Conservation (phyloP, 352 stramenopile species). For the Pilasporangium apinafurcum region DNA sequence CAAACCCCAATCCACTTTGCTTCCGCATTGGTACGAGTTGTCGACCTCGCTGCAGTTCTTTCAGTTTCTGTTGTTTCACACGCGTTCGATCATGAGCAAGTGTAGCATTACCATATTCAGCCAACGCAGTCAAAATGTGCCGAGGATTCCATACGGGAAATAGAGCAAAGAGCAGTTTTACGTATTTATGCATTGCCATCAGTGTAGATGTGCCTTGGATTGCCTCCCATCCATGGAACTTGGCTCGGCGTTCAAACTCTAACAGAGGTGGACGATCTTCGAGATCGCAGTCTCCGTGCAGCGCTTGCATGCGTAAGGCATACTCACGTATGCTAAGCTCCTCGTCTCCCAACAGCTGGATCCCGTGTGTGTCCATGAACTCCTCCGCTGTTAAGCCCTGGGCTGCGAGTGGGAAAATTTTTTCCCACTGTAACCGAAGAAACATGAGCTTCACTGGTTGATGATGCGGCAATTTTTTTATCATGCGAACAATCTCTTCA, state of each 20-base stretch:
- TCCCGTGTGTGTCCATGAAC: conserved; percentile 42
- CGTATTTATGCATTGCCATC: conserved; percentile 62
- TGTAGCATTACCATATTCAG: conserved; percentile 24
- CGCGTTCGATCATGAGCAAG: conserved; percentile 10
- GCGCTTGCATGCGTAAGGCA: conserved; percentile 68
- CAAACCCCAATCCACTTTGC: conserved; percentile 23
- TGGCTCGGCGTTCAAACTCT: conserved; percentile 62
- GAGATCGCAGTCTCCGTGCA: conserved; percentile 61
- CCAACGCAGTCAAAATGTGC: conserved; percentile 40
- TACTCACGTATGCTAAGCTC: conserved; percentile 73
- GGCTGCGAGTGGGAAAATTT: conserved; percentile 41
- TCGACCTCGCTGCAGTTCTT: conserved; percentile 9
- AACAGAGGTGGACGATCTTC: conserved; percentile 49
- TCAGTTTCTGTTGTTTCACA: conserved; percentile 12
- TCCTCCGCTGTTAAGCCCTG: conserved; percentile 33
- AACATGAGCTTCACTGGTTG: conserved; percentile 43
- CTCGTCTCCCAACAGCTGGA: conserved; percentile 47
- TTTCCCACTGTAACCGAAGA: conserved; percentile 50
- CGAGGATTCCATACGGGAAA: conserved; percentile 67
- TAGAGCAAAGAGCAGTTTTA: conserved; percentile 71
- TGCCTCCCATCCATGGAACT: conserved; percentile 71
- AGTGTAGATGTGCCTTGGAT: conserved; percentile 36
- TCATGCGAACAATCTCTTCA: conserved; percentile 50
- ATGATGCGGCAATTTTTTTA: conserved; percentile 53
- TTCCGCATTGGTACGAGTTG: conserved; percentile 25